Evolutionary conservation across 805 yeast genomes (phyloP).

Genomic region (Saccharomycopsis synnaedendra): DNA sequence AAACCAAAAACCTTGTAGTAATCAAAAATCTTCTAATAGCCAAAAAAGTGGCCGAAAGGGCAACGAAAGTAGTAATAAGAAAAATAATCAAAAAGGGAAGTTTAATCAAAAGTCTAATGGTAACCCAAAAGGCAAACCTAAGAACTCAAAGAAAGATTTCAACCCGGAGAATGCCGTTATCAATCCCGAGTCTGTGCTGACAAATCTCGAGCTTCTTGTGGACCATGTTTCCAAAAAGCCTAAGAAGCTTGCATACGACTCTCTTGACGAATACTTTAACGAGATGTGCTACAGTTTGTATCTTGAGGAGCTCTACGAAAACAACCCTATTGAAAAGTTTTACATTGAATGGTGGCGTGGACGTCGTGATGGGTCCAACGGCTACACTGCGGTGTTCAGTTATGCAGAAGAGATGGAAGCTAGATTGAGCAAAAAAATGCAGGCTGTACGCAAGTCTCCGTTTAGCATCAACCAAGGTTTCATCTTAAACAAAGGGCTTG

Average conservation of each 20-base stretch:
- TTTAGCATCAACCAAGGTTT: constrained; percentile 49
- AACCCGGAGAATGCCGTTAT: background rate
- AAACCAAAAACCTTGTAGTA: too few species aligned
- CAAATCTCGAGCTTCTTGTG: constrained; percentile 24
- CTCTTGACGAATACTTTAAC: constrained; percentile 39
- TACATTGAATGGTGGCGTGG: constrained; percentile 39
- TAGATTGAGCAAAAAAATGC: constrained; percentile 37
- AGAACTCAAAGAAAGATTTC: constrained; percentile 2
- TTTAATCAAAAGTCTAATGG: background rate
- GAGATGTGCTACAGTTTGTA: constrained; percentile 53
- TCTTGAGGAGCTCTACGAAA: constrained; percentile 45
- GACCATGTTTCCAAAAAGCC: constrained; percentile 25
- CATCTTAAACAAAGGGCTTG: constrained; percentile 37
- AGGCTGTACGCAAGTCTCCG: constrained; percentile 39
- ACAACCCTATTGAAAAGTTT: constrained; percentile 35
- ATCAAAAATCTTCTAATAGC: too few species aligned
- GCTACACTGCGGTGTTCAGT: constrained; percentile 24
- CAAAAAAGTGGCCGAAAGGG: background rate
- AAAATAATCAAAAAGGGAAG: background rate
- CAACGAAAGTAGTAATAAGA: background rate
- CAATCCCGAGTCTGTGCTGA: constrained; percentile 20
- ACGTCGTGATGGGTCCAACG: background rate
- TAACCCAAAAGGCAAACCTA: background rate
- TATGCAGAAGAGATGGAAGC: constrained; percentile 37
- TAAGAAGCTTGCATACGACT: constrained; percentile 32